Conservation (phyloP, 768 basidiomycete species). For the Mycena filopes region DNA sequence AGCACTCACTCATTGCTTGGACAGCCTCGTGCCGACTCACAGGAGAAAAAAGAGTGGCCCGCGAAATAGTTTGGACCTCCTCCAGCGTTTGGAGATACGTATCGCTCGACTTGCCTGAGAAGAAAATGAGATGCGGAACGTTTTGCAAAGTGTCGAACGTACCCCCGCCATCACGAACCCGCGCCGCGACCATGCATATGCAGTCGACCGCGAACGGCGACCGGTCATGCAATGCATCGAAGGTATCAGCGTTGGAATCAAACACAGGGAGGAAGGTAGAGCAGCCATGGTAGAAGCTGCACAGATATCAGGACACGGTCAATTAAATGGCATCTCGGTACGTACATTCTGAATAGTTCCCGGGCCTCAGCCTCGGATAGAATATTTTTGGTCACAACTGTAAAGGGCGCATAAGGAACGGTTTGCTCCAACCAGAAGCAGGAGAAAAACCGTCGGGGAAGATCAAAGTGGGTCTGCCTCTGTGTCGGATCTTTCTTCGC, state of each 20-base stretch:
- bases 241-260: slow-evolving; percentile 85
- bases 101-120: slow-evolving; percentile 79
- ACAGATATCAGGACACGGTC: slow-evolving; percentile 24
- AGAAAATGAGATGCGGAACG: slow-evolving; percentile 27
- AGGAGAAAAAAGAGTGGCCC: slow-evolving; percentile 88
- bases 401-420: slow-evolving; percentile 18
- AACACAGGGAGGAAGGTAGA: slow-evolving; percentile 92
- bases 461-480: slow-evolving; percentile 62
- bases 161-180: slow-evolving; percentile 93
- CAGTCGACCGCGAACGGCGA: slow-evolving; percentile 94
- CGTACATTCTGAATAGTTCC: slow-evolving; percentile 87
- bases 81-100: slow-evolving; percentile 77
- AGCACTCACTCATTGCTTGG: slow-evolving; percentile 87
- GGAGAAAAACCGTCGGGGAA: slow-evolving; percentile 81
- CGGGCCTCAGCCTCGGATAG: slow-evolving; percentile 86
- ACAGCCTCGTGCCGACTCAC: slow-evolving; percentile 88
- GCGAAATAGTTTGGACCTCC: slow-evolving; percentile 87
- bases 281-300: slow-evolving; percentile 92
- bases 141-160: slow-evolving; percentile 33
- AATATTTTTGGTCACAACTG: slow-evolving; percentile 87
- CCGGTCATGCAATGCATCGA: slow-evolving; percentile 84
- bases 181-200: slow-evolving; percentile 93
- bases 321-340: slow-evolving; percentile 31
- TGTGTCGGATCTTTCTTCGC: slow-evolving; percentile 78
- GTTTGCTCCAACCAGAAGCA: slow-evolving; percentile 19